Conservation (phyloP, 2,329 filamentous ascomycete genomes). For the Diaporthe ampelina region DNA sequence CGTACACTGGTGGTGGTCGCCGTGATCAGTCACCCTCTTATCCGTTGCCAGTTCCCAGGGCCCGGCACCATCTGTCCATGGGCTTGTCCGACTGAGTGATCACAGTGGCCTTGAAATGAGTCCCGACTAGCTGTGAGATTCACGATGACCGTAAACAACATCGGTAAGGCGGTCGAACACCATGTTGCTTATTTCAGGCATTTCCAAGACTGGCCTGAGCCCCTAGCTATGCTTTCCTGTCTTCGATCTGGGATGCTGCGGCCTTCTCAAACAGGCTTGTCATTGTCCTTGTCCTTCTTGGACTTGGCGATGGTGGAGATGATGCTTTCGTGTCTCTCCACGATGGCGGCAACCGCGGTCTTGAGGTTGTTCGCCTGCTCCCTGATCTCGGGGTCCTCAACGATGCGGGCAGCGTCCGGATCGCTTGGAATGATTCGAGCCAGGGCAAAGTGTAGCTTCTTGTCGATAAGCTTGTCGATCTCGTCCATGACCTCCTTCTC, state of each 20-base stretch:
- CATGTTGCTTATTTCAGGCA: not conserved
- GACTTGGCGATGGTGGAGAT: constrained; percentile 40
- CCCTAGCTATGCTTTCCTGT: not conserved
- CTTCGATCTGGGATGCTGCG: not conserved
- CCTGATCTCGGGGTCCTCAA: constrained; percentile 40
- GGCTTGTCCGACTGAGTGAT: not conserved
- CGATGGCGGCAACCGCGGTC: constrained; percentile 38
- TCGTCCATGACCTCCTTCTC: constrained; percentile 41
- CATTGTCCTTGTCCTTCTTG: constrained; percentile 39
- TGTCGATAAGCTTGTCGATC: constrained; percentile 42
- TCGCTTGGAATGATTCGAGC: constrained; percentile 38
- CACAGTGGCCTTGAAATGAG: not conserved
- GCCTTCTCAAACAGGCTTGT: constrained; percentile 34
- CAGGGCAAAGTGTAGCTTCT: constrained; percentile 40
- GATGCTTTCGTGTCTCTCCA: constrained; percentile 40
- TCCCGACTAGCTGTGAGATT: not conserved
- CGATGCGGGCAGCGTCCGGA: constrained; percentile 37
- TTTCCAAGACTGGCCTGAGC: not conserved
- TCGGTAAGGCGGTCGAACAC: not conserved
- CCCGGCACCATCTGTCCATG: not conserved
- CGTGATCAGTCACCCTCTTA: not conserved
- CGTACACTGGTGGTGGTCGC: too few relatives aligned
- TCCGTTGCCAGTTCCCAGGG: too few relatives aligned
- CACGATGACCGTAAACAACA: not conserved
- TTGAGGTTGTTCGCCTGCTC: constrained; percentile 41